Evolutionary conservation across 495 filamentous ascomycete genomes (phyloP).

Genomic region (Staphylotrichum tortipilum): DNA sequence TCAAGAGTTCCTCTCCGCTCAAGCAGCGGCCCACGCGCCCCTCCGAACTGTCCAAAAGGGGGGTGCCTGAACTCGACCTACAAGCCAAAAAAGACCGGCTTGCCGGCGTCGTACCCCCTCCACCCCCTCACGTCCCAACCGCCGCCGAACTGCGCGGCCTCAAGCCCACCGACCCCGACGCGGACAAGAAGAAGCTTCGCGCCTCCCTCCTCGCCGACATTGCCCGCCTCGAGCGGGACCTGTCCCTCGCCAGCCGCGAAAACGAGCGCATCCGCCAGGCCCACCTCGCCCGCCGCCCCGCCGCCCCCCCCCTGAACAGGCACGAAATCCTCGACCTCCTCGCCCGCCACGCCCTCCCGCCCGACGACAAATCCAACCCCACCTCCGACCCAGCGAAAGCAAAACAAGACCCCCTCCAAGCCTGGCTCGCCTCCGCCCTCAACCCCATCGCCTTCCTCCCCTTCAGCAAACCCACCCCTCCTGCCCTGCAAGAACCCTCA

Average conservation of each 20-base stretch:
- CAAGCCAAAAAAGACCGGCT: too few relatives aligned
- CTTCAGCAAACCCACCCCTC: slow-evolving; percentile 29
- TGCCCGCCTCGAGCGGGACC: slow-evolving; percentile 28
- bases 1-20: slow-evolving; percentile 37
- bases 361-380: slow-evolving; percentile 17
- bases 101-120: neutral
- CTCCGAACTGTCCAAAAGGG: neutral
- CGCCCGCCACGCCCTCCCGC: slow-evolving; percentile 29
- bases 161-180: slow-evolving; percentile 27
- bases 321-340: slow-evolving; percentile 31
- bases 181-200: slow-evolving; percentile 31
- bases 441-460: slow-evolving; percentile 44
- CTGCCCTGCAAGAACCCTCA: slow-evolving; percentile 1
- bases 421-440: slow-evolving; percentile 32
- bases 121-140: neutral
- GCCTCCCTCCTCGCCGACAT: slow-evolving; percentile 33
- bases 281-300: slow-evolving; percentile 13
- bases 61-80: neutral
- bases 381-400: too few relatives aligned
- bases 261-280: slow-evolving; percentile 33
- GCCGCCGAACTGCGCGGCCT: slow-evolving; percentile 27
- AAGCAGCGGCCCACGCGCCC: slow-evolving; percentile 28
- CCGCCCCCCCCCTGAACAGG: slow-evolving; percentile 19
- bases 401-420: slow-evolving; percentile 19
- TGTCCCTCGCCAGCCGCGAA: slow-evolving; percentile 26